A percentile compares a stretch with the other conserved stretches of the same genome.
These are phyloP conservation scores for Ogataea paraovalis DNA, from an alignment of 805 yeast genomes.

Conservation along the genomic window DNA sequence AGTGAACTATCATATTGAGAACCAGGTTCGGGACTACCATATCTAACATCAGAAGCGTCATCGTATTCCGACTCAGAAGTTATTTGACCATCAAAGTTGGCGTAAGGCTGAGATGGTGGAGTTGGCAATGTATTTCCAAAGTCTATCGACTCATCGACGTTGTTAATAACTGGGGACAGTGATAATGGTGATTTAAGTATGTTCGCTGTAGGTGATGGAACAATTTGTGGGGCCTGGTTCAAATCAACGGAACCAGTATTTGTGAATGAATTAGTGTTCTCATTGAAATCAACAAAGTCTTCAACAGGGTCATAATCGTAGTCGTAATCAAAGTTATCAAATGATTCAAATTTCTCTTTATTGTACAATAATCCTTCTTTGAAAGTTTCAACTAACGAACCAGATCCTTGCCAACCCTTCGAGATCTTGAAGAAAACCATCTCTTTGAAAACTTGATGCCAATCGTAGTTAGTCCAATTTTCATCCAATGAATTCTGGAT, in stretches of 20 bases:
- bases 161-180: background rate
- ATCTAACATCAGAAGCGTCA: background rate
- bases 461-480: constrained; percentile 30
- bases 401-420: constrained; percentile 36
- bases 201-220: background rate
- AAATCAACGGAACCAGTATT: background rate
- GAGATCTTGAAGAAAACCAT: constrained; percentile 30
- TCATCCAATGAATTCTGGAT: constrained; percentile 30
- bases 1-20: background rate
- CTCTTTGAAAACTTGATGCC: constrained; percentile 36
- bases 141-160: background rate
- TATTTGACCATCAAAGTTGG: background rate
- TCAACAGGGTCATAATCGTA: constrained; percentile 29
- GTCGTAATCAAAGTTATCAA: constrained; percentile 17
- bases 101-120: background rate
- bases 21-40: background rate
- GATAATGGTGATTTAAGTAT: background rate
- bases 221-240: background rate
- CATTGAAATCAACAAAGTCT: constrained; percentile 22
- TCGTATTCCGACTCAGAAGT: background rate
- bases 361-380: constrained; percentile 29
- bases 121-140: background rate
- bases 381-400: constrained; percentile 29
- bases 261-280: background rate
- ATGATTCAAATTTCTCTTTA: constrained; percentile 22